Evolutionary conservation across 1,284 basidiomycete species (phyloP), one percentile per base, ranked within the genome.

Genomic region (Mycena sp.): DNA sequence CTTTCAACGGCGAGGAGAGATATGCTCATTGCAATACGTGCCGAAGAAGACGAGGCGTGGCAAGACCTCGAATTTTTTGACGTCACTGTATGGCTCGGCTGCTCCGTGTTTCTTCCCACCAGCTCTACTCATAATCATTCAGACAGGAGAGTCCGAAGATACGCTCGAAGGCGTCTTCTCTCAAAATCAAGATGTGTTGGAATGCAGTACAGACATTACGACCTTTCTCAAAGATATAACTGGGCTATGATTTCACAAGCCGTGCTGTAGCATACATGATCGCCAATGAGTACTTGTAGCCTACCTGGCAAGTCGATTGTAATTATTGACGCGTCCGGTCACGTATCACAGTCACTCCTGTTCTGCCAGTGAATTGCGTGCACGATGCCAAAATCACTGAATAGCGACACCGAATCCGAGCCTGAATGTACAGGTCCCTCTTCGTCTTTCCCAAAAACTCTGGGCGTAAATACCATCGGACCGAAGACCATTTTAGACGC

Each of bases 41-140:
- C 79, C 4, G 92, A 93, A 71, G 89, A 92, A 69, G 91, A 92
- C 56, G 91, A 92, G 70, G 77, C 76, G 55, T 93, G 92, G 92
- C 78, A 87, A 67, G 79, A 85, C 48, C 79, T 88, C 25, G 81
- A 87, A 50, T 93, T 88, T 72, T 86, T 78, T 68, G 87, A 87
- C 67, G 81, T 81, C 49, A 83, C 86, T 77, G 91, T 93, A 69
- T 64, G 85, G 72, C 89, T 73, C 25, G 7, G 26, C 35, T 64
- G 58, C 38, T 35, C 52, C 29, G 52, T 7, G 17, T 12, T 4
- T 7, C 29, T 61, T 23, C 25, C 23, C 10, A 3, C 10, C 4
- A 3, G 7, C 17, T 26, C 19, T 21, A 5, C 59, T 61, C 2
- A 61, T 26, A 38, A 62, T 28, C 45, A 32, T 37, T 30, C 65